A percentile compares a stretch with the other conserved stretches of the same genome.
Conservation (phyloP, 768 basidiomycete genomes). For the Pilatotrama ljubarskyi region DNA sequence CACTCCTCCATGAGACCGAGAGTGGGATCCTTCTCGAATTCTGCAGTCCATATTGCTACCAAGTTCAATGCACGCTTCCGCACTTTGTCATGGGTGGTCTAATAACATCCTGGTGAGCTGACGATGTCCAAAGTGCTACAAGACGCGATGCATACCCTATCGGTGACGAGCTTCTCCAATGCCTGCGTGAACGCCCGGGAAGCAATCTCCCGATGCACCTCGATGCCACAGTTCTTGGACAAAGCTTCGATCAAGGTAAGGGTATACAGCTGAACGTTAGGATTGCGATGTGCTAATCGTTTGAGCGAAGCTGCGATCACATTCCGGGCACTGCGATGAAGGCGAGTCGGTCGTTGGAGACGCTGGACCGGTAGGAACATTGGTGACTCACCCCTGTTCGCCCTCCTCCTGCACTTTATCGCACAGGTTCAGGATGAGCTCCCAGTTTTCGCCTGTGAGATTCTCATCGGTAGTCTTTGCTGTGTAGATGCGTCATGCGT, state of each 20-base stretch:
- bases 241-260: slow-evolving; percentile 86
- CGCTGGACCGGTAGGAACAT: background rate
- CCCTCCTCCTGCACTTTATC: slow-evolving; percentile 95
- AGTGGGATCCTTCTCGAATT: slow-evolving; percentile 77
- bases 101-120: background rate
- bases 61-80: slow-evolving; percentile 68
- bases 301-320: slow-evolving; percentile 85
- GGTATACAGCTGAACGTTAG: slow-evolving; percentile 95
- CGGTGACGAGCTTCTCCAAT: slow-evolving; percentile 82
- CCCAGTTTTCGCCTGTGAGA: slow-evolving; percentile 94
- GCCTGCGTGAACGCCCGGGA: slow-evolving; percentile 89
- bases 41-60: slow-evolving; percentile 80
- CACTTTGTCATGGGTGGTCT: slow-evolving; percentile 95
- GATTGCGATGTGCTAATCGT: slow-evolving; percentile 89
- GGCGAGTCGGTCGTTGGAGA: background rate
- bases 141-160: slow-evolving; percentile 57
- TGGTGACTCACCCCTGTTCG: slow-evolving; percentile 67
- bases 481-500: slow-evolving; percentile 33
- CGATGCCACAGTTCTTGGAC: slow-evolving; percentile 85
- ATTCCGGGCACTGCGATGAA: slow-evolving; percentile 68
- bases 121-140: background rate
- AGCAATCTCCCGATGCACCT: slow-evolving; percentile 83
- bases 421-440: slow-evolving; percentile 88
- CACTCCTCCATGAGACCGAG: slow-evolving; percentile 92
- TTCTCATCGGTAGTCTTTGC: slow-evolving; percentile 98